Conservation (phyloP, 208 protist species). For the Trypanosoma cruzi region DNA sequence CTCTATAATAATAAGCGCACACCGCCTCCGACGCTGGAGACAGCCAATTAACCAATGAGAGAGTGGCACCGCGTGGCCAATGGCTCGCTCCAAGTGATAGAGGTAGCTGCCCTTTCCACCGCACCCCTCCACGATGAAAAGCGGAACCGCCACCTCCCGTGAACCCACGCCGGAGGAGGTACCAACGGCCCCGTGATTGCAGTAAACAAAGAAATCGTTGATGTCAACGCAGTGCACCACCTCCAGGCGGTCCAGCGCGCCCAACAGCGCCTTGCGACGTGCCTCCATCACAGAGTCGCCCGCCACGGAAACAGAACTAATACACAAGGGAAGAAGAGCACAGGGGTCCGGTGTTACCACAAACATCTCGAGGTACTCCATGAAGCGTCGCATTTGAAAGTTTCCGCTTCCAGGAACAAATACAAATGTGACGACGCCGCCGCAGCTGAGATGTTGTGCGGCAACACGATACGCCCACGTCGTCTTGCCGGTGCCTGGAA, state of each 20-base stretch:
- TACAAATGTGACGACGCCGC: conserved; percentile 52
- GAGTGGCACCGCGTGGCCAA: conserved; percentile 44
- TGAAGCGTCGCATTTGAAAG: conserved; percentile 43
- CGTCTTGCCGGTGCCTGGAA: conserved; percentile 22
- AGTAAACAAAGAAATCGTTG: conserved; percentile 25
- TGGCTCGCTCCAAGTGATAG: conserved; percentile 59
- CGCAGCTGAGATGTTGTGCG: conserved; percentile 44
- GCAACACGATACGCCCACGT: conserved; percentile 44
- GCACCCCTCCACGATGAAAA: conserved; percentile 56
- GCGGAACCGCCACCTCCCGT: conserved; percentile 33
- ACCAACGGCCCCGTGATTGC: conserved; percentile 12
- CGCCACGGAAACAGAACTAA: not conserved
- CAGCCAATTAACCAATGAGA: conserved; percentile 51
- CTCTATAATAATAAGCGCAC: conserved; percentile 68
- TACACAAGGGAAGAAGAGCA: not conserved
- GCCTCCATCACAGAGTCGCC: conserved; percentile 12
- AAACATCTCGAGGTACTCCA: conserved; percentile 40
- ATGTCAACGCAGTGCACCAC: conserved; percentile 54
- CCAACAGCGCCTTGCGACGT: conserved; percentile 32
- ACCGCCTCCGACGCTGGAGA: conserved; percentile 57
- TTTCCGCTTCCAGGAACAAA: conserved; percentile 38
- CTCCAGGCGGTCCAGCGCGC: conserved; percentile 42
- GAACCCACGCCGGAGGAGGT: not conserved
- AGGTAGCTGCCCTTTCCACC: conserved; percentile 41
- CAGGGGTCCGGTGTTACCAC: not conserved